phyloP scores from a whole-genome alignment of 2,329 filamentous ascomycete genomes.

The Chaetomiaceae sp. region DNA sequence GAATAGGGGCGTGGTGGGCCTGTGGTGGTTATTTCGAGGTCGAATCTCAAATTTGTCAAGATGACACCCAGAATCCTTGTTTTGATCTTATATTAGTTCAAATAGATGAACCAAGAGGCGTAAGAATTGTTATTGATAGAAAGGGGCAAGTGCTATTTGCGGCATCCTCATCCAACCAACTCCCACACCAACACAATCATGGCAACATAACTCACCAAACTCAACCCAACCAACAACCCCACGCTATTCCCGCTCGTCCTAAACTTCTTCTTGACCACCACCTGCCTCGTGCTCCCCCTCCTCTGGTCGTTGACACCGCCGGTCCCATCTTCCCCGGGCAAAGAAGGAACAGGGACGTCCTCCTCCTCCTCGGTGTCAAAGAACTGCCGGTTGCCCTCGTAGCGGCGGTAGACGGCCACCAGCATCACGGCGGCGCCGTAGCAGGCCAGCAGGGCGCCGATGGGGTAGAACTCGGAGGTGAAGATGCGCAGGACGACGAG shows the following conservation, averaged over 20 bases:
- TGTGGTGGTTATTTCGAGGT: neutral
- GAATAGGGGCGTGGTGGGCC: neutral
- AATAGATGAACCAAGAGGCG: too few relatives aligned
- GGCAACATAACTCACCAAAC: constrained; percentile 53
- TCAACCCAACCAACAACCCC: constrained; percentile 52
- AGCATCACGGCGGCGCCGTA: constrained; percentile 83
- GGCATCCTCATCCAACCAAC: constrained; percentile 29
- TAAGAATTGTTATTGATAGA: too few relatives aligned
- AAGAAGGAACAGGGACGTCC: constrained; percentile 26
- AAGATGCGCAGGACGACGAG: constrained; percentile 96
- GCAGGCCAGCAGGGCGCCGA: constrained; percentile 90
- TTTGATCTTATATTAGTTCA: too few relatives aligned
- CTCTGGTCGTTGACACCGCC: neutral
- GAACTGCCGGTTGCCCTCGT: constrained; percentile 92
- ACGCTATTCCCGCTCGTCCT: constrained; percentile 62
- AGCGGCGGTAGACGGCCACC: constrained; percentile 78
- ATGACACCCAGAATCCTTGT: too few relatives aligned
- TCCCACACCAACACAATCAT: constrained; percentile 53
- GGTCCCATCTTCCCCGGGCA: constrained; percentile 25
- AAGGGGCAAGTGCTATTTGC: too few relatives aligned
- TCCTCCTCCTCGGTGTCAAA: constrained; percentile 52
- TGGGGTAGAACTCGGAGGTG: constrained; percentile 91
- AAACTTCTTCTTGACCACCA: constrained; percentile 48
- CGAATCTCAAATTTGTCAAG: too few relatives aligned
- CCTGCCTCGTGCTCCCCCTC: constrained; percentile 18